Conservation (phyloP, 805 yeast species). For the Isabelozyma gotoi region DNA sequence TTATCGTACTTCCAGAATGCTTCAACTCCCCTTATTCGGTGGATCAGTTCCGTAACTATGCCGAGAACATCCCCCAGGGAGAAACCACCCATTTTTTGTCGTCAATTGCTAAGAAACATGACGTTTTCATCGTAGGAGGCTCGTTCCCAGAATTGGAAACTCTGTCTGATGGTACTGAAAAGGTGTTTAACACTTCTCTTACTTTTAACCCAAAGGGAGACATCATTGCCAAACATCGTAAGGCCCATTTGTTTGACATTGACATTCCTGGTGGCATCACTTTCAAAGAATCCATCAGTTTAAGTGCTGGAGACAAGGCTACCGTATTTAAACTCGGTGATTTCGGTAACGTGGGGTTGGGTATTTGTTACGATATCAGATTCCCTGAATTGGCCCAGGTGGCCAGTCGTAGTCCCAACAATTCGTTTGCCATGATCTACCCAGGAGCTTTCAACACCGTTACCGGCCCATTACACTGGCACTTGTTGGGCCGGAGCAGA, state of each 20-base stretch:
- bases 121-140: slow-evolving; percentile 79
- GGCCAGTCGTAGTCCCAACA: slow-evolving; percentile 58
- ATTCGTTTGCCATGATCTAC: slow-evolving; percentile 73
- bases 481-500: slow-evolving; percentile 66
- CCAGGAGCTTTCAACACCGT: slow-evolving; percentile 86
- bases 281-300: slow-evolving; percentile 73
- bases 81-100: slow-evolving; percentile 63
- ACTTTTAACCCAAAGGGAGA: slow-evolving; percentile 73
- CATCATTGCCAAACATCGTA: slow-evolving; percentile 81
- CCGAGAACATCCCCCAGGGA: slow-evolving; percentile 82
- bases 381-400: slow-evolving; percentile 73
- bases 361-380: slow-evolving; percentile 71
- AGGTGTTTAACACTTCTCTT: slow-evolving; percentile 68
- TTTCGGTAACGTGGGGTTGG: slow-evolving; percentile 67
- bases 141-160: slow-evolving; percentile 78
- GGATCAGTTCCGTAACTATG: slow-evolving; percentile 79
- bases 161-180: slow-evolving; percentile 48
- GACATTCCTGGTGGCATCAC: slow-evolving; percentile 89
- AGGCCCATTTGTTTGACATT: slow-evolving; percentile 88
- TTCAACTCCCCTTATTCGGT: slow-evolving; percentile 95
- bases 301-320: slow-evolving; percentile 72
- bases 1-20: slow-evolving; percentile 91
- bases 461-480: slow-evolving; percentile 86
- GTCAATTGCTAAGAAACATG: slow-evolving; percentile 61
- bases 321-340: slow-evolving; percentile 64